Percentiles rank a stretch among this genome's conserved stretches.
Evolutionary conservation across 371 early-diverging fungal species (phyloP).

Genomic region (Zychaea mexicana): DNA sequence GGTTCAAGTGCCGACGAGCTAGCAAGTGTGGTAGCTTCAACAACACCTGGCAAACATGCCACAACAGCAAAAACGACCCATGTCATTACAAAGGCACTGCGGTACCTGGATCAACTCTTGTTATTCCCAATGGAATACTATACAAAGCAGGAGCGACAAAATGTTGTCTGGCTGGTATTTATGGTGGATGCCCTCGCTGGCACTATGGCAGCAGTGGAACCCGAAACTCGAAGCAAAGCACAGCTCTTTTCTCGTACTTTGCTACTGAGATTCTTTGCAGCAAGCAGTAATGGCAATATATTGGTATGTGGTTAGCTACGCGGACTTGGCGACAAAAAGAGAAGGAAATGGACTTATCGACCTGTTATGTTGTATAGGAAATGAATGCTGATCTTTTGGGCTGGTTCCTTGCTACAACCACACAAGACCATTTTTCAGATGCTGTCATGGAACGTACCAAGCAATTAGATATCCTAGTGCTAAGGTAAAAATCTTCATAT

Average conservation of each 20-base stretch:
- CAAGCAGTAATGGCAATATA: neutral
- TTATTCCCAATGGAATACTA: slow-evolving; percentile 59
- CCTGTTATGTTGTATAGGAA: slow-evolving; percentile 1
- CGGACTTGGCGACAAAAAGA: no score
- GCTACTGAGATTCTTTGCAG: neutral
- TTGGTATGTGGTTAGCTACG: neutral
- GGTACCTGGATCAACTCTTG: slow-evolving; percentile 30
- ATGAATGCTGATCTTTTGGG: slow-evolving; percentile 5
- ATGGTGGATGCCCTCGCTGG: slow-evolving; percentile 46
- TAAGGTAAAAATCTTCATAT: neutral
- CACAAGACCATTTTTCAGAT: neutral
- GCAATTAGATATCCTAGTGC: slow-evolving; percentile 2
- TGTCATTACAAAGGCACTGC: neutral
- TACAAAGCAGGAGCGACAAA: slow-evolving; percentile 48
- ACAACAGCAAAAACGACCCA: no score
- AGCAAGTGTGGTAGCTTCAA: neutral
- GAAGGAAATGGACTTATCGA: neutral
- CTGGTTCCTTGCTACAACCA: neutral
- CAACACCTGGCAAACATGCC: neutral
- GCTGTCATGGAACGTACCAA: neutral
- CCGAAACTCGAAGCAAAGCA: slow-evolving; percentile 24
- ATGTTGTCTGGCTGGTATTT: slow-evolving; percentile 36
- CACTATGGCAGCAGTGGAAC: slow-evolving; percentile 20
- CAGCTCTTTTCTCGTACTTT: slow-evolving; percentile 9
- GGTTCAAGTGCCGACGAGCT: neutral